These are phyloP conservation scores for Euphorbia pulcherrima DNA, from an alignment of 345 rosid genomes.

Conservation along the genomic window DNA sequence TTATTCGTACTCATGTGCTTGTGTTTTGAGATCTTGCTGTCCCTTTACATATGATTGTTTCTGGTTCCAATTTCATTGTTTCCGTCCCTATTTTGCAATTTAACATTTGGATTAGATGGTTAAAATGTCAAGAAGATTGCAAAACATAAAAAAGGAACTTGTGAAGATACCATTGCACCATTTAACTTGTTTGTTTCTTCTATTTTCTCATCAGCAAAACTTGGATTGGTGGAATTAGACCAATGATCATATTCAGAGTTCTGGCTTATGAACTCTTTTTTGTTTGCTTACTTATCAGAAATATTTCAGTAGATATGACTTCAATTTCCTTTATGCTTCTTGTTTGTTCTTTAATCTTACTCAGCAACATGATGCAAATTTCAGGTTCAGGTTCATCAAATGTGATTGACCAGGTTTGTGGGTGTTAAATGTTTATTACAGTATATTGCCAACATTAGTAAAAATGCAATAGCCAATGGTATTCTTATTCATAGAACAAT, in stretches of 20 bases:
- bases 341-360: neutral
- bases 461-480: neutral
- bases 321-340: neutral
- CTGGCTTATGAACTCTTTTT: neutral
- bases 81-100: neutral
- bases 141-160: neutral
- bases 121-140: neutral
- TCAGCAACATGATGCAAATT: neutral
- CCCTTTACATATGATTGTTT: neutral
- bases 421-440: neutral
- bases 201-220: neutral
- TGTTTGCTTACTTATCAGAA: neutral
- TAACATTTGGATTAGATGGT: neutral
- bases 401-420: neutral
- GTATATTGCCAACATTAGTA: neutral
- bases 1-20: neutral
- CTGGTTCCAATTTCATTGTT: neutral
- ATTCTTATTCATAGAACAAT: neutral
- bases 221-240: neutral
- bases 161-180: neutral
- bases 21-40: neutral
- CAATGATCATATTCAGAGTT: neutral
- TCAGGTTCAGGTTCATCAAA: neutral
- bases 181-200: neutral
- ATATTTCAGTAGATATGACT: neutral